These are phyloP conservation scores for fission yeast (Schizosaccharomyces pombe) DNA, from an alignment of 805 yeast genomes.

Conservation along the genomic window DNA sequence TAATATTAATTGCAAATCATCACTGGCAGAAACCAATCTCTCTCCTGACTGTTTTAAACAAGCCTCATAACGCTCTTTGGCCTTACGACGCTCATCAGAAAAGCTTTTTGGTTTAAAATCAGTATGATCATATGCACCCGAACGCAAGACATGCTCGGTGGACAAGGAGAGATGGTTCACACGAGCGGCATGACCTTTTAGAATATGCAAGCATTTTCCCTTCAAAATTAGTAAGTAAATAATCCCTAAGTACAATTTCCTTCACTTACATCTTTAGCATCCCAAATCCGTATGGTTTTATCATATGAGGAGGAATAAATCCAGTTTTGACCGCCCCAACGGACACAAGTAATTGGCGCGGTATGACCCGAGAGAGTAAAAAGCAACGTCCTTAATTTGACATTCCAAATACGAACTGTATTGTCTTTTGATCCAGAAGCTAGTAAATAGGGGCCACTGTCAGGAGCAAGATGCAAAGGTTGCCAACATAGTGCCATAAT, in stretches of 20 bases:
- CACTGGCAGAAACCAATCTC: constrained; percentile 79
- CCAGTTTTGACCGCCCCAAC: constrained; percentile 79
- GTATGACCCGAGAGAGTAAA: constrained; percentile 70
- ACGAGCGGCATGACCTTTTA: constrained; percentile 92
- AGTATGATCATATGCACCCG: constrained; percentile 60
- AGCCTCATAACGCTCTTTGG: constrained; percentile 36
- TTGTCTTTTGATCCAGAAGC: constrained; percentile 85
- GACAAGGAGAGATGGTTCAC: constrained; percentile 80
- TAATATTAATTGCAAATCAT: constrained; percentile 90
- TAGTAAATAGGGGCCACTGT: constrained; percentile 38
- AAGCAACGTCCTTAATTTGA: constrained; percentile 38
- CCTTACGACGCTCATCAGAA: constrained; percentile 19
- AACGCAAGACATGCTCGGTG: constrained; percentile 67
- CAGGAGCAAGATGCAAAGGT: constrained; percentile 59
- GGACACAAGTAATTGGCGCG: constrained; percentile 78
- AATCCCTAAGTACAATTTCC: background rate
- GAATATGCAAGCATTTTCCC: constrained; percentile 56
- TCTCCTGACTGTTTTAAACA: constrained; percentile 34
- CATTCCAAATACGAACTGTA: constrained; percentile 74
- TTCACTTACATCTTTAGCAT: constrained; percentile 24
- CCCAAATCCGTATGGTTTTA: constrained; percentile 84
- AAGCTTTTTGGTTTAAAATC: constrained; percentile 24
- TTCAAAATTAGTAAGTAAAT: background rate
- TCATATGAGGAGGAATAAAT: constrained; percentile 85
- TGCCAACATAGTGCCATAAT: constrained; percentile 82